Percentiles rank a stretch among this genome's conserved stretches.
phyloP scores from a whole-genome alignment of 768 basidiomycete species.

The Tulasnella sp. region DNA sequence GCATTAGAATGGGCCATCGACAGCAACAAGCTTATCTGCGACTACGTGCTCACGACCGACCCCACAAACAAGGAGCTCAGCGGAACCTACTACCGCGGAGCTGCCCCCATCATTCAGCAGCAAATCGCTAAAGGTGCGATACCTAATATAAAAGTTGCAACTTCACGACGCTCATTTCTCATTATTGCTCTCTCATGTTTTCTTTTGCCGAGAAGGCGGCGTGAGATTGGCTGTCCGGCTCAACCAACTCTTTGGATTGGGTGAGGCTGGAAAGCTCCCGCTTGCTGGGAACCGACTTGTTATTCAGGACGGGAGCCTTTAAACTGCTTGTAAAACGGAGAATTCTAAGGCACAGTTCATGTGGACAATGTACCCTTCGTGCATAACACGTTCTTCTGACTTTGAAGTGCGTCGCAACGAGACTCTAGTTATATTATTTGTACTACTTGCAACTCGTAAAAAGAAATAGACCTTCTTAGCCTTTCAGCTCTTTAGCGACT shows the following conservation, averaged over 20 bases:
- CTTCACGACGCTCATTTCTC: no score
- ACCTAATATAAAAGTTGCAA: no score
- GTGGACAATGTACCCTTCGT: no score
- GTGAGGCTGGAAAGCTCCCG: not conserved
- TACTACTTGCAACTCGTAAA: no score
- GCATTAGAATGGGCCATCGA: conserved; percentile 25
- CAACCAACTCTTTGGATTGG: conserved; percentile 17
- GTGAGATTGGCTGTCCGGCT: conserved; percentile 25
- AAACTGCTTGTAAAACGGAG: not conserved
- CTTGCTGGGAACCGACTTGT: not conserved
- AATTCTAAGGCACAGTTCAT: not conserved
- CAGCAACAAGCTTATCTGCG: conserved; percentile 23
- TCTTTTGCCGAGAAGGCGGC: no score
- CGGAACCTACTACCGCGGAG: conserved; percentile 13
- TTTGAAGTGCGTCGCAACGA: no score
- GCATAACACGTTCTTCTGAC: no score
- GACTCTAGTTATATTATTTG: no score
- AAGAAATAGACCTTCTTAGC: no score
- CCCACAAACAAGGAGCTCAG: not conserved
- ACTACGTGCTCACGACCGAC: conserved; percentile 18
- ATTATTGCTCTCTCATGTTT: no score
- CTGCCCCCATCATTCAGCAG: conserved; percentile 25
- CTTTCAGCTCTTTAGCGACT: no score
- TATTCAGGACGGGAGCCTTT: not conserved
- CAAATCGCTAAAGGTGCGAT: conserved; percentile 26